Percentiles rank a stretch among this genome's conserved stretches.
Evolutionary conservation across 139 green algal genomes (phyloP).

Genomic region (Micractinium sp.): DNA sequence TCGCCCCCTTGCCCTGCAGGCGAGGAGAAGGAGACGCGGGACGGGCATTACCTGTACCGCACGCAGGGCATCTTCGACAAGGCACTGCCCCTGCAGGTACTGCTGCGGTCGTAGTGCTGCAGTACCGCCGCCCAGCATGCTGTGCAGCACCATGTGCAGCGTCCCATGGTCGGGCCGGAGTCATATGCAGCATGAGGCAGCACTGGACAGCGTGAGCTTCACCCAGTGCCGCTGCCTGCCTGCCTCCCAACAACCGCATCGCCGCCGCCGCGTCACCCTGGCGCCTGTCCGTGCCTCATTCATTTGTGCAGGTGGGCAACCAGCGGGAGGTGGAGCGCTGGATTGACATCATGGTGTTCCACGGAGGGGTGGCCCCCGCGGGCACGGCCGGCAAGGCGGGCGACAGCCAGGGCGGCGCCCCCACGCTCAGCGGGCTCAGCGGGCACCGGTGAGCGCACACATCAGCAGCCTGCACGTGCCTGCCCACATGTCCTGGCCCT

Average conservation of each 20-base stretch:
- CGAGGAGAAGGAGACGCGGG: conserved; percentile 60
- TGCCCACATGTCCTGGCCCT: neutral
- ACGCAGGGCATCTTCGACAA: conserved; percentile 41
- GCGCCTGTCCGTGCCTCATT: neutral
- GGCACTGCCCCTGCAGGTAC: conserved; percentile 34
- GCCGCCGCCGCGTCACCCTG: neutral
- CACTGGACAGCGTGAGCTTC: no score
- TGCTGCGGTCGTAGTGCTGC: neutral
- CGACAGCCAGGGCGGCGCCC: neutral
- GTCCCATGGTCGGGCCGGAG: no score
- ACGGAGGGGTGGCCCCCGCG: conserved; percentile 4
- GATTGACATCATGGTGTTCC: conserved; percentile 17
- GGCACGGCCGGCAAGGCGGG: neutral
- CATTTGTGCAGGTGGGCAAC: conserved; percentile 18
- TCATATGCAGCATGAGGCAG: no score
- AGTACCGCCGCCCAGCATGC: neutral
- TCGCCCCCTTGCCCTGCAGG: neutral
- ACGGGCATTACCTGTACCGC: conserved; percentile 66
- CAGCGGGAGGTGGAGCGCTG: conserved; percentile 27
- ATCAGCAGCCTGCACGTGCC: no score
- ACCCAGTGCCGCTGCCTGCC: neutral
- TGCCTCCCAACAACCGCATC: neutral
- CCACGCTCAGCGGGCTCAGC: conserved; percentile 4
- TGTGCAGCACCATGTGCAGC: neutral
- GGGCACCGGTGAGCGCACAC: neutral